A percentile compares a stretch with the other conserved stretches of the same genome.
Evolutionary conservation across 805 yeast genomes (phyloP).

Genomic region (Suhomyces emberorum): DNA sequence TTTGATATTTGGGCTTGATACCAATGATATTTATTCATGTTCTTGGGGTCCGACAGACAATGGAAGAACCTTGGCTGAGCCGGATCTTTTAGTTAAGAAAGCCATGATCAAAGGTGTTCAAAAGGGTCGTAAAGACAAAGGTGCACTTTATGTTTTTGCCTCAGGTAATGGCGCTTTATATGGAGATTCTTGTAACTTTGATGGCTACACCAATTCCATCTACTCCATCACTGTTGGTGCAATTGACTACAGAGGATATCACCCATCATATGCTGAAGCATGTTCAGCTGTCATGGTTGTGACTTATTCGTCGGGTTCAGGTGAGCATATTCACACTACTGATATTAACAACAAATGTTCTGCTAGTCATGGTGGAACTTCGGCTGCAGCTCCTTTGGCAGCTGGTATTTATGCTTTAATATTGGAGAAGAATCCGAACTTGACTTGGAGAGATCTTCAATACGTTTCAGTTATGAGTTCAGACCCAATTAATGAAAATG

Average conservation of each 20-base stretch:
- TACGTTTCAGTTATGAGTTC: constrained; percentile 74
- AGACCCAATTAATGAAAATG: constrained; percentile 61
- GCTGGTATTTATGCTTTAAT: constrained; percentile 92
- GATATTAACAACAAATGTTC: constrained; percentile 72
- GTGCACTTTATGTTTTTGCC: constrained; percentile 91
- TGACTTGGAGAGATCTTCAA: constrained; percentile 96
- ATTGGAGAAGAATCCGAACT: constrained; percentile 75
- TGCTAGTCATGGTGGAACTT: constrained; percentile 86
- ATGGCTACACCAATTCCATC: constrained; percentile 94
- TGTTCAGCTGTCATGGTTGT: constrained; percentile 95
- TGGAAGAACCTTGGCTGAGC: constrained; percentile 83
- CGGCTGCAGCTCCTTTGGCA: constrained; percentile 98
- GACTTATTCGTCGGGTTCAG: constrained; percentile 88
- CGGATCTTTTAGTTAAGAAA: constrained; percentile 70
- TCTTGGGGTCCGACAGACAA: constrained; percentile 99
- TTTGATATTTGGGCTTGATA: constrained; percentile 71
- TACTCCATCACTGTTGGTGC: constrained; percentile 95
- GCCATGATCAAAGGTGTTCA: constrained; percentile 83
- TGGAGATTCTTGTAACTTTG: constrained; percentile 92
- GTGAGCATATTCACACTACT: constrained; percentile 86
- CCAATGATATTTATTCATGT: constrained; percentile 92
- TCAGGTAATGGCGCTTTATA: constrained; percentile 86
- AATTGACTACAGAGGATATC: constrained; percentile 79
- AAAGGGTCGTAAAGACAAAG: constrained; percentile 77
- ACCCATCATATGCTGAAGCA: constrained; percentile 87